Base-by-base conservation (phyloP, 2,329 filamentous ascomycete species). In the Fusarium sp. region DNA sequence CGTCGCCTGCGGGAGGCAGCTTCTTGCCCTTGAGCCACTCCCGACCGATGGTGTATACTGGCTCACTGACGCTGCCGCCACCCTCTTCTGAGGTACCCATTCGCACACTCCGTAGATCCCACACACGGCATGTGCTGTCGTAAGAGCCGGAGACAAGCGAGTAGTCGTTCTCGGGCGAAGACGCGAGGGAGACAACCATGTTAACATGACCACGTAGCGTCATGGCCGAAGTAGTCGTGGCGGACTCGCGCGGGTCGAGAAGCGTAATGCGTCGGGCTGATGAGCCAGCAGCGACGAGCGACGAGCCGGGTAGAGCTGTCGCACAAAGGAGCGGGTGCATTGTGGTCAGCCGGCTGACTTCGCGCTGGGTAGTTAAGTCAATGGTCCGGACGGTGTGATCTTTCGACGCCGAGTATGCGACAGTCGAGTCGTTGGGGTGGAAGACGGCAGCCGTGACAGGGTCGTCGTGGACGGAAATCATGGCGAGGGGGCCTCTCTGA, bases 381-480 rank as follows among this genome's bases (percentile, higher is more conserved):
- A 97, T 92, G 0, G 96, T 98, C 70, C 92, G 91, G 73, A 98
- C 85, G 1, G 93, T 93, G 85, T 97, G 95, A 83, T 99, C 97
- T 83, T 93, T 92, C 16, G 94, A 97, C 23, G 91, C 90, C 1
- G 94, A 95, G 85, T 99, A 98, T 48, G 93, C 95, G 41, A 98
- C 94, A 13, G 94, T 97, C 11, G 90, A 82, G 81, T 98, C 95
- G 57, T 89, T 87, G 6, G 91, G 91, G 81, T 97, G 94, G 84
- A 99, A 98, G 50, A 94, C 87, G 39, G 92, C 92, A 57, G 91
- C 92, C 1, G 93, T 93, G 46, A 95, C 94, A 46, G 92, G 88
- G 11, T 90, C 87, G 60, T 89, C 88, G 86, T 98, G 92, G 56
- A 90, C 88, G 15, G 88, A 83, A 62, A 97, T 87, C 57, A 97